phyloP scores from a whole-genome alignment of 78 protist genomes.

The Dictyostelium citrinum region DNA sequence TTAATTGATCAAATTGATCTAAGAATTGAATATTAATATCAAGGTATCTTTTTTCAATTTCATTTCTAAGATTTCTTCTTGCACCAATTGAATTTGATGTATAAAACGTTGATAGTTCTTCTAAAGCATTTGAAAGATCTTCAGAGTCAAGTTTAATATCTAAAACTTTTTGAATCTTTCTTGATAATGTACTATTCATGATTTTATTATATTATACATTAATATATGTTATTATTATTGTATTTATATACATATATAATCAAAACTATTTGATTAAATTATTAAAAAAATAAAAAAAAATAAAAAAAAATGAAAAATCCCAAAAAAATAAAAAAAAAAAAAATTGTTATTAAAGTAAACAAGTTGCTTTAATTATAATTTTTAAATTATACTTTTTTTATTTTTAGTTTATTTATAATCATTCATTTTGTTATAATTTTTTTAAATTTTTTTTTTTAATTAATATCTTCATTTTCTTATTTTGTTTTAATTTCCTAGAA shows the following conservation, averaged over 20 bases:
- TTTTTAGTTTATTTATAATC: no score
- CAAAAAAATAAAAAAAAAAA: neutral
- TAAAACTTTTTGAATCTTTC: slow-evolving; percentile 79
- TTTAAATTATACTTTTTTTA: no score
- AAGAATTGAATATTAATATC: slow-evolving; percentile 53
- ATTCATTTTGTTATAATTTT: no score
- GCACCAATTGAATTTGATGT: slow-evolving; percentile 35
- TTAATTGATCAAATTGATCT: slow-evolving; percentile 42
- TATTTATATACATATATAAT: neutral
- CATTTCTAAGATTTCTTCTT: slow-evolving; percentile 76
- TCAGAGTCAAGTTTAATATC: slow-evolving; percentile 51
- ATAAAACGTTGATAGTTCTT: slow-evolving; percentile 57
- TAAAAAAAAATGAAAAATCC: neutral
- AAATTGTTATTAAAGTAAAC: no score
- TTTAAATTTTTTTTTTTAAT: no score
- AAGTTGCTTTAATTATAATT: no score
- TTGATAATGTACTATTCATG: slow-evolving; percentile 59
- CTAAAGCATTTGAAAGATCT: slow-evolving; percentile 45
- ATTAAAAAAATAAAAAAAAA: no score
- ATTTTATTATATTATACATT: neutral
- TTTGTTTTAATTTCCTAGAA: neutral
- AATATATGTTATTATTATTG: neutral
- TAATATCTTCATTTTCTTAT: no score
- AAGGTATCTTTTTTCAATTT: slow-evolving; percentile 66
- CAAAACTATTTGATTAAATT: no score